A percentile compares a stretch with the other conserved stretches of the same genome.
phyloP scores from a whole-genome alignment of 192 early-diverging fungal genomes.

The Backusella parvicylindrica region DNA sequence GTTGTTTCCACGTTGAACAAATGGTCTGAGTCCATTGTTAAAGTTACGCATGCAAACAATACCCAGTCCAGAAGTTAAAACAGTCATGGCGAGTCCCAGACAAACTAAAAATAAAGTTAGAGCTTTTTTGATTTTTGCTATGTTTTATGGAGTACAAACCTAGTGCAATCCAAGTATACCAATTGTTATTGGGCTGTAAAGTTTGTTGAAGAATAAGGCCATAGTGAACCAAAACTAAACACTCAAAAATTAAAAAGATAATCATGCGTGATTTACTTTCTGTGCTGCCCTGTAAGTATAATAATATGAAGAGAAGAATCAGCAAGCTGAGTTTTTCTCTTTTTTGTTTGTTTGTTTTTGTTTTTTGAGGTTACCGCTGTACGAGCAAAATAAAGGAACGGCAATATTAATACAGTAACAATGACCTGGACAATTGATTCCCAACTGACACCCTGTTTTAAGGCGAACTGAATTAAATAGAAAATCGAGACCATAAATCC shows the following conservation, averaged over 20 bases:
- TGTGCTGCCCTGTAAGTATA: slow-evolving; percentile 21
- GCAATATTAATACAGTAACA: slow-evolving; percentile 24
- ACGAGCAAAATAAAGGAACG: slow-evolving; percentile 36
- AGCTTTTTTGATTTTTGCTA: neutral
- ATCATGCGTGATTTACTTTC: slow-evolving; percentile 30
- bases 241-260: slow-evolving; percentile 29
- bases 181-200: slow-evolving; percentile 26
- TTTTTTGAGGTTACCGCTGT: slow-evolving; percentile 24
- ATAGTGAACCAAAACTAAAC: slow-evolving; percentile 29
- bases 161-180: slow-evolving; percentile 37
- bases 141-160: slow-evolving; percentile 14
- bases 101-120: slow-evolving; percentile 17
- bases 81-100: slow-evolving; percentile 14
- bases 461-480: slow-evolving; percentile 43
- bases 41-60: slow-evolving; percentile 35
- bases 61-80: slow-evolving; percentile 19
- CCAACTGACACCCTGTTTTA: slow-evolving; percentile 20
- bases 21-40: slow-evolving; percentile 33
- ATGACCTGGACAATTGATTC: slow-evolving; percentile 27
- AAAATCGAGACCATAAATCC: slow-evolving; percentile 65
- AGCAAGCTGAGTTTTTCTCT: neutral
- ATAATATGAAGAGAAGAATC: neutral
- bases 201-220: slow-evolving; percentile 26
- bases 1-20: slow-evolving; percentile 26
- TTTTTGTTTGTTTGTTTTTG: neutral